These are phyloP conservation scores for Prunus persica DNA, from an alignment of 306 rosid genomes.

Conservation along the genomic window DNA sequence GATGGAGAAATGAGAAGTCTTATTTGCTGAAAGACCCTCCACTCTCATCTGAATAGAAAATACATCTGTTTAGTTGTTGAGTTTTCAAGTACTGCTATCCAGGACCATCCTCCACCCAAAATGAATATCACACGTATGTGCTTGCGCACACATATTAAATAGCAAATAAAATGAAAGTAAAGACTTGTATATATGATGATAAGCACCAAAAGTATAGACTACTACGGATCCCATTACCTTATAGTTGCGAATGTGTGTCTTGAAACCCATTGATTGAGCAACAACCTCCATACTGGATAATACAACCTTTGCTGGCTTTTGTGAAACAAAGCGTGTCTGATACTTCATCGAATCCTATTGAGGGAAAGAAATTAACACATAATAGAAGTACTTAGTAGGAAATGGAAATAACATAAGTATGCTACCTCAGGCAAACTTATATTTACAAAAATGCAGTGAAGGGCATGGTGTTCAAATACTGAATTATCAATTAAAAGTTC, in stretches of 20 bases:
- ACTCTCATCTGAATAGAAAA: conserved; percentile 75
- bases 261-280: conserved; percentile 89
- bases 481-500: not conserved
- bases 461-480: not conserved
- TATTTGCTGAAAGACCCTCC: conserved; percentile 65
- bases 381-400: not conserved
- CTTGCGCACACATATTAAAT: not conserved
- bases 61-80: conserved; percentile 8
- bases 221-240: conserved; percentile 45
- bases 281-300: conserved; percentile 91
- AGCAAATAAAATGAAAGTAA: not conserved
- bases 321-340: conserved; percentile 82
- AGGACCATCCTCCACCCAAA: conserved; percentile 3
- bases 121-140: not conserved
- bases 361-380: conserved; percentile 1
- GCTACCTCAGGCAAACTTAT: not conserved
- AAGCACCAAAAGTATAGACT: conserved; percentile 6
- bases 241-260: conserved; percentile 85
- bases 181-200: not conserved
- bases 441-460: not conserved
- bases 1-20: conserved; percentile 67
- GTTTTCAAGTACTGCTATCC: not conserved
- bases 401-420: not conserved
- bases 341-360: conserved; percentile 58
- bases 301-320: conserved; percentile 86